Evolutionary conservation across 257 asterid species (phyloP).

Genomic region (Fraxinus anomala): DNA sequence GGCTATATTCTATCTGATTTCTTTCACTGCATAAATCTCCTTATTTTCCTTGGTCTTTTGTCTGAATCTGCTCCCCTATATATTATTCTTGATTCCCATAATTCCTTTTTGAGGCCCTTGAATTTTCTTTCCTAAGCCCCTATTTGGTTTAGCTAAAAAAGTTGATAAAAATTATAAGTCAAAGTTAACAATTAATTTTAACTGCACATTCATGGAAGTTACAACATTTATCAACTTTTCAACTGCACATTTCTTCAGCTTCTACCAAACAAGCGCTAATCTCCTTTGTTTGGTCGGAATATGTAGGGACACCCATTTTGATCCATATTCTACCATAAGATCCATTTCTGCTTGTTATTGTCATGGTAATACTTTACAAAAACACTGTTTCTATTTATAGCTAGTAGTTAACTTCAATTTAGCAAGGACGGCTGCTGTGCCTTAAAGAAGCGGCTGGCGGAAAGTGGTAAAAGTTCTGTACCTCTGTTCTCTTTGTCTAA

Average conservation of each 20-base stretch:
- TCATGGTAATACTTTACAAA: background rate
- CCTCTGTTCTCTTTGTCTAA: background rate
- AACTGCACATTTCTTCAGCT: no score
- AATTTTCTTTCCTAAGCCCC: background rate
- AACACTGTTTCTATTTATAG: background rate
- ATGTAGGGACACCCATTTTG: conserved; percentile 1
- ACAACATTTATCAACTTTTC: no score
- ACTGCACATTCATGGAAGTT: no score
- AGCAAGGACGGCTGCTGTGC: conserved; percentile 4
- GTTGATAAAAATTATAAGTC: no score
- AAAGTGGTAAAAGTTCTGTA: background rate
- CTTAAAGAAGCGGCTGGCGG: conserved; percentile 1
- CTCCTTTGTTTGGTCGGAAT: background rate
- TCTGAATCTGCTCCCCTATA: background rate
- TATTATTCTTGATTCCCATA: background rate
- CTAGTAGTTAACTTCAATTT: background rate
- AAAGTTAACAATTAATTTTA: no score
- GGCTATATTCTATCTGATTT: background rate
- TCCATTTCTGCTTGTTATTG: background rate
- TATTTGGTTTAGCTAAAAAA: no score
- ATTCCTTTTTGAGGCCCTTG: background rate
- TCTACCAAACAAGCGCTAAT: no score
- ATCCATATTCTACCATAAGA: background rate
- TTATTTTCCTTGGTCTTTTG: background rate
- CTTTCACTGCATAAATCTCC: conserved; percentile 5